A percentile compares a stretch with the other conserved stretches of the same genome.
These are phyloP conservation scores for Dimocarpus longan DNA, from an alignment of 345 rosid genomes.

Conservation along the genomic window DNA sequence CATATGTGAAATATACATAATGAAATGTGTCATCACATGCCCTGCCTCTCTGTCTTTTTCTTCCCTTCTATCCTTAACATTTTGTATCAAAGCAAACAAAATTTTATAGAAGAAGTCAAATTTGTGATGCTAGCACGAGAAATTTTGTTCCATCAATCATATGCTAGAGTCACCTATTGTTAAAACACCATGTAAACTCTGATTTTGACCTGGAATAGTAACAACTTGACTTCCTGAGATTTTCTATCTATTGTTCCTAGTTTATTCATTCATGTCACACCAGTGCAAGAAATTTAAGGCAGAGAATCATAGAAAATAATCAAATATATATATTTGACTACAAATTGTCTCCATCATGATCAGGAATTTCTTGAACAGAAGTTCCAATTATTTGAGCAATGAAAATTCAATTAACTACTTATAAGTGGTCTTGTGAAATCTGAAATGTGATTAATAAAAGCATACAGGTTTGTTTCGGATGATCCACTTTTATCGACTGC, in stretches of 20 bases:
- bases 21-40: background rate
- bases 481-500: constrained; percentile 26
- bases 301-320: no score
- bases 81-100: background rate
- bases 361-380: background rate
- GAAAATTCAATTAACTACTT: background rate
- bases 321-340: no score
- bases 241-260: no score
- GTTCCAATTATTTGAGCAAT: background rate
- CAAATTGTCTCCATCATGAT: no score
- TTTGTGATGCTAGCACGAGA: background rate
- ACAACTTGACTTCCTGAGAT: no score
- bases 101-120: background rate
- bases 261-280: no score
- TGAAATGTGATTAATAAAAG: constrained; percentile 10
- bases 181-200: no score
- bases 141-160: no score
- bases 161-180: no score
- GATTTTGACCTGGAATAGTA: background rate
- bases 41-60: background rate
- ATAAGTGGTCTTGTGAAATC: background rate
- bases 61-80: background rate
- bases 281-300: background rate
- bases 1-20: no score
- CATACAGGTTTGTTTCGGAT: constrained; percentile 14